Conservation (phyloP, 2,329 filamentous ascomycete genomes). For the Cadophora sp. region DNA sequence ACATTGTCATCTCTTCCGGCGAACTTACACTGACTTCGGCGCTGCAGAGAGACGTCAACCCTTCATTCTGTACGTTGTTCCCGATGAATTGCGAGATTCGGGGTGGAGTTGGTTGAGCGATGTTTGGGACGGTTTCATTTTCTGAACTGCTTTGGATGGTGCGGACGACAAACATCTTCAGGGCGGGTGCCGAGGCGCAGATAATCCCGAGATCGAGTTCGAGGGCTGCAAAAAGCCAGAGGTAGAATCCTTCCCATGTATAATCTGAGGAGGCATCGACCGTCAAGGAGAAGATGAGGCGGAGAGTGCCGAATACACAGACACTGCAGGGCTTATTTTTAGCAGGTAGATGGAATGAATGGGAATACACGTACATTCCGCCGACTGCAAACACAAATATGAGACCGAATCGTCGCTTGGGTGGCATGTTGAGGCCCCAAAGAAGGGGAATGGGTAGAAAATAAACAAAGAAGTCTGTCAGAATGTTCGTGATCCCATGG, state of each 20-base stretch:
- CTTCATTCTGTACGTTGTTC: neutral
- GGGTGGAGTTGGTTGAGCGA: constrained; percentile 5
- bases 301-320: constrained; percentile 18
- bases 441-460: constrained; percentile 14
- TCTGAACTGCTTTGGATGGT: constrained; percentile 1
- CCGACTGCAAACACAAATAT: constrained; percentile 19
- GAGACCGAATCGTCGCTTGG: neutral
- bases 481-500: constrained; percentile 16
- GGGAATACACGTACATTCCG: neutral
- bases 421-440: constrained; percentile 19
- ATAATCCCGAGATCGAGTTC: constrained; percentile 26
- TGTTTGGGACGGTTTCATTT: neutral
- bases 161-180: constrained; percentile 22
- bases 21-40: neutral
- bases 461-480: constrained; percentile 15
- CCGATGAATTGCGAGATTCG: neutral
- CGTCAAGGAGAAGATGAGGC: constrained; percentile 15
- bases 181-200: constrained; percentile 22
- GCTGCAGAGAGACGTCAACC: neutral
- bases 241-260: constrained; percentile 25
- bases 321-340: neutral
- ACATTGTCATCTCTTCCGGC: neutral
- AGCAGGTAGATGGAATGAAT: too few relatives aligned
- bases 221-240: constrained; percentile 20
- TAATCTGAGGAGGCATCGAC: constrained; percentile 17